These are phyloP conservation scores for Catharanthus roseus DNA, from an alignment of 257 asterid genomes.

Conservation along the genomic window DNA sequence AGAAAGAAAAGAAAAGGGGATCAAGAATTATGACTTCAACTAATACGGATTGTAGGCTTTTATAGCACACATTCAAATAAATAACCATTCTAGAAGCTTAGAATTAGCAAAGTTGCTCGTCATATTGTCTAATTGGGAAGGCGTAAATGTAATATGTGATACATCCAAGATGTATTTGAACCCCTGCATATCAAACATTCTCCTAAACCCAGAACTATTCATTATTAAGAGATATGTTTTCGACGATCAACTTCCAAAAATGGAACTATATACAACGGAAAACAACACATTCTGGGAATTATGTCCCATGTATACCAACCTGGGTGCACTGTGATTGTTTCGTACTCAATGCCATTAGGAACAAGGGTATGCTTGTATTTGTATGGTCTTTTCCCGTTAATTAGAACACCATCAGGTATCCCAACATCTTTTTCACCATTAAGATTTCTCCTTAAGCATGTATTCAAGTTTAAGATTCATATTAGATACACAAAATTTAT, in stretches of 20 bases:
- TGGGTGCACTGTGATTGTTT: conserved; percentile 65
- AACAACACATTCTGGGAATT: not conserved
- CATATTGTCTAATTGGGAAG: not conserved
- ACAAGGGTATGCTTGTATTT: conserved; percentile 81
- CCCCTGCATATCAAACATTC: not conserved
- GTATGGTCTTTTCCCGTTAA: conserved; percentile 94
- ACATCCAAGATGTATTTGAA: not conserved
- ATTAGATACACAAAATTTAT: conserved; percentile 2
- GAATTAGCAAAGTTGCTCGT: not conserved
- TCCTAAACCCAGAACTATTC: not conserved
- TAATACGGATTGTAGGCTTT: not conserved
- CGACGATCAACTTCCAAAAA: no score
- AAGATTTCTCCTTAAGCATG: conserved; percentile 72
- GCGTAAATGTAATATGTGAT: not conserved
- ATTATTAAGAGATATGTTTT: not conserved
- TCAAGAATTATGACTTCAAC: not conserved
- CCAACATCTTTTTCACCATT: conserved; percentile 80
- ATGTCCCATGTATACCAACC: conserved; percentile 36
- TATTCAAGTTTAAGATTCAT: conserved; percentile 13
- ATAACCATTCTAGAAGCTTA: not conserved
- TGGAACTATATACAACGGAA: no score
- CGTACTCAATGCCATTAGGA: conserved; percentile 72
- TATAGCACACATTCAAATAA: not conserved
- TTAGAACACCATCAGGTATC: conserved; percentile 92
- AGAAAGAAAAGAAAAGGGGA: no score